Percentiles rank a stretch among this genome's conserved stretches.
Evolutionary conservation across 2,329 filamentous ascomycete species (phyloP).

Genomic region (Epicoccum nigrum): DNA sequence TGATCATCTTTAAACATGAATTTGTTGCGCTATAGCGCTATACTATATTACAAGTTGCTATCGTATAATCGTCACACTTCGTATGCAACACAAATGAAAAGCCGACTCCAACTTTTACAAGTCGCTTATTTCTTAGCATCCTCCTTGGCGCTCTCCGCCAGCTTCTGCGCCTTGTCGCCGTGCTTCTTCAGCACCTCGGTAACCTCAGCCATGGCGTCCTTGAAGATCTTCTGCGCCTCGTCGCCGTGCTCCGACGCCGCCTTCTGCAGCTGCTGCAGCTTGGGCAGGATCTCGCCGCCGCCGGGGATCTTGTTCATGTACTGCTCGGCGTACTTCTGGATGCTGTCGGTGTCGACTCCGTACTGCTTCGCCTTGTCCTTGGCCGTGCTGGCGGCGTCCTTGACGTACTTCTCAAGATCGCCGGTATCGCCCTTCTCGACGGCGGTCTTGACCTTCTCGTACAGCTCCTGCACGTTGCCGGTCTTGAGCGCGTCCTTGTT

Average conservation of each 20-base stretch:
- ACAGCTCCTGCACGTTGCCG: slow-evolving; percentile 69
- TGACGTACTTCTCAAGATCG: slow-evolving; percentile 66
- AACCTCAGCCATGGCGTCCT: slow-evolving; percentile 59
- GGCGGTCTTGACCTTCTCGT: slow-evolving; percentile 66
- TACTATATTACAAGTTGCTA: slow-evolving; percentile 14
- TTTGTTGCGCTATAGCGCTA: neutral
- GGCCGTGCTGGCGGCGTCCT: slow-evolving; percentile 63
- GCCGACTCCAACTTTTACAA: neutral
- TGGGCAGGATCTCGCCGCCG: slow-evolving; percentile 68
- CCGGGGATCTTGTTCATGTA: slow-evolving; percentile 71
- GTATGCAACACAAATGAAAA: neutral
- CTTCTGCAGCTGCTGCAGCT: slow-evolving; percentile 68
- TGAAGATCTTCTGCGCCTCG: slow-evolving; percentile 72
- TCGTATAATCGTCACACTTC: slow-evolving; percentile 6
- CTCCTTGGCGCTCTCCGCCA: slow-evolving; percentile 45
- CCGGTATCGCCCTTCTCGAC: slow-evolving; percentile 66
- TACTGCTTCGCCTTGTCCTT: slow-evolving; percentile 66
- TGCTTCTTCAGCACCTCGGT: slow-evolving; percentile 44
- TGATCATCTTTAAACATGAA: neutral
- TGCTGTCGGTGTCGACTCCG: slow-evolving; percentile 51
- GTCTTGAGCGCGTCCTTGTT: slow-evolving; percentile 72
- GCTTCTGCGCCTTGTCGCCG: slow-evolving; percentile 38
- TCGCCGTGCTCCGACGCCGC: slow-evolving; percentile 70
- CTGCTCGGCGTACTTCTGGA: slow-evolving; percentile 55
- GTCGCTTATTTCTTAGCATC: slow-evolving; percentile 42